Base-by-base conservation (phyloP, 129 eudicot genomes). In the Apium graveolens region DNA sequence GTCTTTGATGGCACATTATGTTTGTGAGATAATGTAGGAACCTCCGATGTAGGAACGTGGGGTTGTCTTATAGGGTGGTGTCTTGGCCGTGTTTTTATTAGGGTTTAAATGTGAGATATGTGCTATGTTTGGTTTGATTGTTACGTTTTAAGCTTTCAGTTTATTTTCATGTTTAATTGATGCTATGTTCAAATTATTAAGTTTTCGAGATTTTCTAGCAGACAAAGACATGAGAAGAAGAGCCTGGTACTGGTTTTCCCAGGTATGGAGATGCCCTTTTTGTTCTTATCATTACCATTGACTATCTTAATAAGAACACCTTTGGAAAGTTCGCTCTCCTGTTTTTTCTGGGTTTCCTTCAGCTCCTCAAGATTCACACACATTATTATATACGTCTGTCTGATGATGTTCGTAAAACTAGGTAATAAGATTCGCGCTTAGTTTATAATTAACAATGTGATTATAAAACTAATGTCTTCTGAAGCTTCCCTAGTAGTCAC, bases 321-420 rank as follows among this genome's bases (percentile, higher is more conserved):
- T 79, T 83, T 75, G 83, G 86, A 83, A 83, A 79, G 82, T 83
- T 83, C 86, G 80, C 82, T 69, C 57, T 27, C 42, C 63, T 83
- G 82, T 75, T 76, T 68, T 83, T 74, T 82, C 57, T 78, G 53
- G 71, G 75, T 70, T 41, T 73, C 73, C 49, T 10, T 16, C 32
- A 60, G 32, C 68, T 68, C 73, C 38, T 68, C 73, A 68, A 68
- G n/a, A 68, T 68, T 68, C 73, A 68, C 41, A 68, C 42, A 14
- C 42, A 68, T 29, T 29, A 68, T 29, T 68, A 68, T 68, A 68
- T 65, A 45, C 1, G 2, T 60, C 68, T 60, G 68, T 14, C 26
- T 3, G 14, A 10, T n/a, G 34, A 12, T 60, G 32, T 26, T 26
- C 68, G 16, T 60, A 26, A 26, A 60, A 60, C 68, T n/a, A 60